Evolutionary conservation across 2,329 filamentous ascomycete species (phyloP), one percentile per base, ranked within the genome.

Genomic region (Hymenoscyphus infarciens): DNA sequence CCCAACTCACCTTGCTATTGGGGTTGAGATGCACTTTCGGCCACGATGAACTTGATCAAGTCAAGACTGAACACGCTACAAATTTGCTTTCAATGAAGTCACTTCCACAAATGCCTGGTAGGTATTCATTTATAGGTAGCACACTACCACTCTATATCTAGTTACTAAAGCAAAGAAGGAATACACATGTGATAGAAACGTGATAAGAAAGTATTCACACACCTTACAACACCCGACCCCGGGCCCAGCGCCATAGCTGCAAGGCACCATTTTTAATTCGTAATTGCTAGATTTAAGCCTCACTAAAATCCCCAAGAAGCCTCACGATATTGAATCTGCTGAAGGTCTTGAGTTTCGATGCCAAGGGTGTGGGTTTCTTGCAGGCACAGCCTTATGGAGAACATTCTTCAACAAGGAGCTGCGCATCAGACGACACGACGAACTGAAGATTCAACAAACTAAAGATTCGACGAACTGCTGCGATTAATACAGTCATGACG

Each of bases 301-400:
- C 19, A 13, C 19, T 22, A 19, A 6, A 56, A 56, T 16, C 29
- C 54, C 19, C 29, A 56, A 35, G 16, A 56, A 56, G 54, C 54
- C 54, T 56, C 29, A 56, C 27, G 5, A 38, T 38, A 38, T 10
- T n/a, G n/a, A n/a, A n/a, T n/a, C 54, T 33, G 54, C 54, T 56
- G 54, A 56, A 56, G 54, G 54, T 22, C 29, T 56, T 33, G 31
- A 5, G n/a, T 8, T 22, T 52, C 11, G n/a, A 5, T 52, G 45
- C 45, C n/a, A 49, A 52, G 29, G 52, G 31, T 13, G n/a, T 11
- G 19, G 13, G 45, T 52, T 52, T 35, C 7, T 25, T 11, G 29
- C 45, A 52, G 54, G 54, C 54, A 56, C 29, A 56, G 29, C 54
- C 54, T n/a, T 56, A 38, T 31, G 11, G 19, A 13, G 19, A 52